Evolutionary conservation across 73 alveolate species (phyloP).

Genomic region (Blepharisma stoltei): DNA sequence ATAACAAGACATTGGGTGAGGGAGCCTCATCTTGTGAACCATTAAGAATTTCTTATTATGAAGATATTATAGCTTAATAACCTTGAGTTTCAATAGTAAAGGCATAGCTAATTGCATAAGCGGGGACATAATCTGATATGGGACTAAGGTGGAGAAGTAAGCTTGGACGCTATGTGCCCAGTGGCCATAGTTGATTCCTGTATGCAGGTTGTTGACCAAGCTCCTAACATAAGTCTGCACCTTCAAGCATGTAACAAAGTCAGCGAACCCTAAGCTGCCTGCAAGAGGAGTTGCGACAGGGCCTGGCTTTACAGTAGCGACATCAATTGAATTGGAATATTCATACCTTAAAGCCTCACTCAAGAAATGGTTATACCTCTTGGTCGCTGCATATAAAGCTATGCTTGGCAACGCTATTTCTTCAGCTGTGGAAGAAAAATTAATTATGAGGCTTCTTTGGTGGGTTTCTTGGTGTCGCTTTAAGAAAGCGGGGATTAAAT

Average conservation of each 20-base stretch:
- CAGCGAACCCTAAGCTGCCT: background rate
- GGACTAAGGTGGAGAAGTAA: background rate
- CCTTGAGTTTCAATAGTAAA: too few species aligned
- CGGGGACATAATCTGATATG: slow-evolving; percentile 7
- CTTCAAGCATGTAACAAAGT: background rate
- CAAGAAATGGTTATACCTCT: slow-evolving; percentile 4
- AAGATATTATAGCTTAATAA: too few species aligned
- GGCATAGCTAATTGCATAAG: background rate
- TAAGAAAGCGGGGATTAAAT: background rate
- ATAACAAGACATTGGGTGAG: background rate
- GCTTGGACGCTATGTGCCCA: background rate
- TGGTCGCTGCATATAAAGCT: slow-evolving; percentile 9
- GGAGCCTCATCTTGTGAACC: too few species aligned
- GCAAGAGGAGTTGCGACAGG: background rate
- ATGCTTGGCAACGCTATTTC: background rate
- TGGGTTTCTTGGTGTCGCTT: background rate
- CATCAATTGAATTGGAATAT: background rate
- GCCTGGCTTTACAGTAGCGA: slow-evolving; percentile 23
- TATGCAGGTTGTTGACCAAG: background rate
- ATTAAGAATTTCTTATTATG: too few species aligned
- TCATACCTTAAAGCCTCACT: slow-evolving; percentile 3
- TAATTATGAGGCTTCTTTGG: background rate
- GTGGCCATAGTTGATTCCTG: slow-evolving; percentile 24
- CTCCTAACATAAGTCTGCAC: slow-evolving; percentile 1
- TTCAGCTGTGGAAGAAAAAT: slow-evolving; percentile 14